phyloP scores from a whole-genome alignment of 306 rosid genomes.

The Quillaja saponaria region DNA sequence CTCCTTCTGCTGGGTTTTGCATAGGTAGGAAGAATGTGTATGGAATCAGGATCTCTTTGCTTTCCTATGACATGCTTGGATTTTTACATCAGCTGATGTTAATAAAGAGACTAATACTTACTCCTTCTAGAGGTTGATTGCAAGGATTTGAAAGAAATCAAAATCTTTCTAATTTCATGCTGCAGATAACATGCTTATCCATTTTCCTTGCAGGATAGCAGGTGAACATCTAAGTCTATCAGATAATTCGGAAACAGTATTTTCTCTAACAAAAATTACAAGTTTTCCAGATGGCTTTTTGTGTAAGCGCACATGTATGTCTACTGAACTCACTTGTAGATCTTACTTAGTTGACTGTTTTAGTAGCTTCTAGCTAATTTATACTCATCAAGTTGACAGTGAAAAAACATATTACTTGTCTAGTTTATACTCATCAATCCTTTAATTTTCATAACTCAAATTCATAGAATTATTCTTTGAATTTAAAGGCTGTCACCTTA shows the following conservation, averaged over 20 bases:
- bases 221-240: slow-evolving; percentile 43
- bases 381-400: slow-evolving; percentile 23
- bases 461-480: background rate
- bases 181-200: slow-evolving; percentile 18
- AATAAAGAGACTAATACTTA: background rate
- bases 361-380: slow-evolving; percentile 18
- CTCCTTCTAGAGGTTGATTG: slow-evolving; percentile 13
- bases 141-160: background rate
- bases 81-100: slow-evolving; percentile 16
- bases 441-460: background rate
- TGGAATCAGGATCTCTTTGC: slow-evolving; percentile 6
- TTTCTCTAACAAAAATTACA: slow-evolving; percentile 47
- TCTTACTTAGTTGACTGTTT: slow-evolving; percentile 19
- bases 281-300: slow-evolving; percentile 36
- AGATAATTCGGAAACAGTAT: slow-evolving; percentile 49
- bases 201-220: slow-evolving; percentile 52
- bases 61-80: slow-evolving; percentile 8
- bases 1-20: slow-evolving; percentile 6
- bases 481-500: background rate
- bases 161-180: slow-evolving; percentile 13
- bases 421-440: slow-evolving; percentile 5
- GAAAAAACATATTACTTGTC: background rate
- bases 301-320: slow-evolving; percentile 43
- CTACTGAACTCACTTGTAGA: slow-evolving; percentile 27
- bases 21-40: slow-evolving; percentile 16